Percentiles rank a stretch among this genome's conserved stretches.
phyloP scores from a whole-genome alignment of 768 basidiomycete genomes.

The Termitomyces titanicus region DNA sequence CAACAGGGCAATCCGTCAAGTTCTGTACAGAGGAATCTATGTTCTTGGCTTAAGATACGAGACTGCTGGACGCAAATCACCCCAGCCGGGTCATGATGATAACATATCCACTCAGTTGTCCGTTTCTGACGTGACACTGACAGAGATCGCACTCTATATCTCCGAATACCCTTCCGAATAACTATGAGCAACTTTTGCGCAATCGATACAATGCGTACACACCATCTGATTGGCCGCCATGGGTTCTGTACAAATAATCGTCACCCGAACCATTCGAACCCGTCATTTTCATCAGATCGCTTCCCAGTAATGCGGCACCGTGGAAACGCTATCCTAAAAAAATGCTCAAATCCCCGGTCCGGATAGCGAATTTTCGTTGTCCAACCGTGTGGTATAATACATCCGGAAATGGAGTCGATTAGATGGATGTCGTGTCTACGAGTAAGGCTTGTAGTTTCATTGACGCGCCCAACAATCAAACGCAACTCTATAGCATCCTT shows the following conservation, averaged over 20 bases:
- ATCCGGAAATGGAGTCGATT: too few relatives aligned
- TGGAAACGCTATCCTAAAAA: background rate
- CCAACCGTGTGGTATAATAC: background rate
- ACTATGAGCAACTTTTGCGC: background rate
- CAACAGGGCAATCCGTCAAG: too few relatives aligned
- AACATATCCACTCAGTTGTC: background rate
- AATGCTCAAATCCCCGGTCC: background rate
- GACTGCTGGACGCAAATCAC: background rate
- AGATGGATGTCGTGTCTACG: background rate
- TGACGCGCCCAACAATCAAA: background rate
- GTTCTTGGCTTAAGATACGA: background rate
- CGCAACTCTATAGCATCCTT: too few relatives aligned
- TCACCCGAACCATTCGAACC: background rate
- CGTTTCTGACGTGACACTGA: background rate
- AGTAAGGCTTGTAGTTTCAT: background rate
- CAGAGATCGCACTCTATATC: background rate
- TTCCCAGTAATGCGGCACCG: background rate
- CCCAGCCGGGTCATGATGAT: too few relatives aligned
- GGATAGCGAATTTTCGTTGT: background rate
- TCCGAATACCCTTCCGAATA: background rate
- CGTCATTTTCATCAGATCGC: background rate
- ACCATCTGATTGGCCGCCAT: background rate
- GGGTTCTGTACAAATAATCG: too few relatives aligned
- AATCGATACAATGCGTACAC: background rate
- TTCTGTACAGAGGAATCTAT: too few relatives aligned